Evolutionary conservation across 495 filamentous ascomycete species (phyloP), one percentile per base, ranked within the genome.

Genomic region (Aspergillus saccharolyticus): DNA sequence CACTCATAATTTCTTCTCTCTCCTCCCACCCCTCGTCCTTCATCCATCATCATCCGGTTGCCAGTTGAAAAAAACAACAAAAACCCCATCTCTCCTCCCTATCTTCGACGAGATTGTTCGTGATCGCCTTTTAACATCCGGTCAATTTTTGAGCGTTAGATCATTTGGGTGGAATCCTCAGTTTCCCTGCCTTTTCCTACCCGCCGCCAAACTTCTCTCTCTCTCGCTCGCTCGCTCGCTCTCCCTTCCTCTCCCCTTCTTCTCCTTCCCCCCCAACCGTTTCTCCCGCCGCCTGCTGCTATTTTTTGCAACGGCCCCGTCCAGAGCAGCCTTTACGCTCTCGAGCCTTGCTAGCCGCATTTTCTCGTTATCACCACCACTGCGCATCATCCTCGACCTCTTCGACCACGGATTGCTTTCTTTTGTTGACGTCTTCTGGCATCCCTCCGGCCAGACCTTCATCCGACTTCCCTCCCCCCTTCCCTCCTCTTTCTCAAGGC

Each of bases 361-460:
- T 46, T 42, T 45, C 28, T 56, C 59, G 55, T 56, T 61, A 61
- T 61, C 51, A 28, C 25, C 51, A 28, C 25, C 25, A 52, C 54
- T 55, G 55, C 59, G 57, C 54, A 24, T 50, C 22, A 33, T 42
- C 45, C 18, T 63, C 50, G 21, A 55, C 57, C 44, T 22, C n/a
- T 21, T 49, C 28, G 50, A 14, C 50, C 50, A 33, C 54, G 49
- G 54, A 42, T 54, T 44, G 54, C 44, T 54, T 53, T 56, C 50
- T 61, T 44, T 42, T 52, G 4, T 22, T 39, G 19, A 17, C 54
- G 17, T 59, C 61, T 25, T 49, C 46, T 65, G 71, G 66, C 61
- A 61, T 67, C 57, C 9, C 25, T 9, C 50, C 64, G 65, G 61
- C 67, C 67, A 70, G 67, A 39, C 33, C 12, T 15, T 39, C 33